Evolutionary conservation across 73 alveolate species (phyloP), one percentile per base, ranked within the genome.

Genomic region (Stentor roeselii): DNA sequence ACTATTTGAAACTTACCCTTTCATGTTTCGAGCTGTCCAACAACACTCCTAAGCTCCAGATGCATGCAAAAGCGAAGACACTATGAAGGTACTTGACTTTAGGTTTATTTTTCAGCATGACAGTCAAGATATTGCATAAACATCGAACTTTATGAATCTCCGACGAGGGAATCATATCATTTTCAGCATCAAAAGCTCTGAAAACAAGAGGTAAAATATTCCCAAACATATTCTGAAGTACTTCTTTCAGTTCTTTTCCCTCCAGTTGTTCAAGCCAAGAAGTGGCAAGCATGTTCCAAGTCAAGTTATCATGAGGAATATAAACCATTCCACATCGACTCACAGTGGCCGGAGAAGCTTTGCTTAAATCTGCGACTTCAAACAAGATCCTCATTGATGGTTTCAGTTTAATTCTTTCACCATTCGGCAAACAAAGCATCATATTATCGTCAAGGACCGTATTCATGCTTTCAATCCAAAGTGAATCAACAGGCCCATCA

Each of bases 401-500:
- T 87, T 97, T 89, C 27, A 97, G 93, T 88, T 96, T 97, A 37
- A 97, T 96, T 89, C 99, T 92, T 85, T 97, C 93, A 31, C 99
- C 99, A 86, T 96, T 96, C 39, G 99, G 98, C 59, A 97, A 85
- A 78, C 99, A 97, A 59, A 97, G 91, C 85, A 98, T 97, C 98
- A 95, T 97, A 91, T 94, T 93, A 86, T 97, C 99, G 91, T 97
- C 99, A 42, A 97, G 93, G 27, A 97, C 99, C 82, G 99, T 96
- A 86, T 97, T 97, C 99, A 97, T 97, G 83, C 96, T 97, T 95
- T 97, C 99, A 58, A 97, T 97, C 99, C 99, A 97, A 41, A 96
- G 86, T 1, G 99, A 97, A 92, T 97, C 99, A 27, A 97, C 99
- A 58, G 99, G 99, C 6, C 99, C 99, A 96, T 97, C 99, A 83